Conservation (phyloP, 1,284 basidiomycete species). For the Ganoderma boninense region DNA sequence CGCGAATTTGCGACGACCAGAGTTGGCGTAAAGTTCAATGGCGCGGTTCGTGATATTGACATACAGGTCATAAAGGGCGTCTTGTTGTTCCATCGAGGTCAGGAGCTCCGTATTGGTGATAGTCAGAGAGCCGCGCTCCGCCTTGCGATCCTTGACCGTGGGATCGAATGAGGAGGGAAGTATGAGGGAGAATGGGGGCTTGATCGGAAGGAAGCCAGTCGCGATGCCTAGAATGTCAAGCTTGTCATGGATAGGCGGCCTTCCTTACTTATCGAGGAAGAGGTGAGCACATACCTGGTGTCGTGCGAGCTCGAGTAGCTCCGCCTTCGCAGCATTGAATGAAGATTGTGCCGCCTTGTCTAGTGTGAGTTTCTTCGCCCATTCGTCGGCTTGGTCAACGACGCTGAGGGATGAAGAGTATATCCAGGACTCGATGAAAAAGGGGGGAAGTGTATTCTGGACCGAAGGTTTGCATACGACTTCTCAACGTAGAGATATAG, state of each 20-base stretch:
- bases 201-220: constrained; percentile 73
- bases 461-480: constrained; percentile 7
- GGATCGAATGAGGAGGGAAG: constrained; percentile 32
- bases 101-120: constrained; percentile 76
- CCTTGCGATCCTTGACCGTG: constrained; percentile 21
- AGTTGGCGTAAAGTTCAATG: constrained; percentile 83
- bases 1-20: constrained; percentile 85
- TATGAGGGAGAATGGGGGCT: constrained; percentile 75
- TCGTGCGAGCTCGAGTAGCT: constrained; percentile 84
- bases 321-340: constrained; percentile 79
- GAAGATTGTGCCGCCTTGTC: constrained; percentile 54
- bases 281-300: constrained; percentile 64
- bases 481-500: too few species aligned
- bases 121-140: constrained; percentile 42
- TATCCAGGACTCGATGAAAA: constrained; percentile 94
- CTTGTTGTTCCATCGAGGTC: constrained; percentile 62
- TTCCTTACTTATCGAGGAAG: neutral
- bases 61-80: constrained; percentile 81
- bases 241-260: constrained; percentile 47
- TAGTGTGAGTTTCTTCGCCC: constrained; percentile 61
- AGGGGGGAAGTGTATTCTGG: constrained; percentile 74
- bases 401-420: constrained; percentile 92
- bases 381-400: constrained; percentile 85
- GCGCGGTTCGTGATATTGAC: constrained; percentile 78
- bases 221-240: constrained; percentile 84